These are phyloP conservation scores for Peribolospora kevripleyi DNA, from an alignment of 768 basidiomycete genomes.

Conservation along the genomic window DNA sequence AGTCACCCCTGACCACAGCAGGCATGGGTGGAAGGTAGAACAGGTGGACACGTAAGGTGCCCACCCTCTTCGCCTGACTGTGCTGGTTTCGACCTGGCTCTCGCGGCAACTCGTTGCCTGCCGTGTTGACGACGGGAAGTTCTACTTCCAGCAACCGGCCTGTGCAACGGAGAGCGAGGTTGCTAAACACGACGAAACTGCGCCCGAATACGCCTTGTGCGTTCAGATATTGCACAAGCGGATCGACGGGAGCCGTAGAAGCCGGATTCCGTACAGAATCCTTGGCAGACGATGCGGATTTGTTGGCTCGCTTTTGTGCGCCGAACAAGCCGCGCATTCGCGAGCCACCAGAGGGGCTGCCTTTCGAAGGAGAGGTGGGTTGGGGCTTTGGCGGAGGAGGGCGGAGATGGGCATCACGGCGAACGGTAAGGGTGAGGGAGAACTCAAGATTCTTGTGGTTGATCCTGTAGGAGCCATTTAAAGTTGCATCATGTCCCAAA, in stretches of 20 bases:
- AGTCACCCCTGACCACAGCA: conserved; percentile 46
- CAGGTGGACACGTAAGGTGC: conserved; percentile 35
- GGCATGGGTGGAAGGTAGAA: conserved; percentile 73
- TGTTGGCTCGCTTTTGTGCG: too few species aligned
- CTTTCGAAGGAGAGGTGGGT: conserved; percentile 13
- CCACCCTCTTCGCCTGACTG: conserved; percentile 24
- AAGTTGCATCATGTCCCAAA: not conserved
- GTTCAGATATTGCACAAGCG: conserved; percentile 57
- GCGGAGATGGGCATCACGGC: conserved; percentile 30
- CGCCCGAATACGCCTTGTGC: conserved; percentile 70
- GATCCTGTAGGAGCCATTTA: conserved; percentile 28
- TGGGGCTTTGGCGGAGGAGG: conserved; percentile 25
- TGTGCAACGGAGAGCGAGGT: conserved; percentile 59
- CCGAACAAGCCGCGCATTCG: conserved; percentile 13
- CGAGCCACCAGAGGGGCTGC: conserved; percentile 22
- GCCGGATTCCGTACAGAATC: conserved; percentile 5
- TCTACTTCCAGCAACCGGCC: conserved; percentile 59
- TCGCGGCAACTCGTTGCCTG: too few species aligned
- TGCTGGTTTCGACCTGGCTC: too few species aligned
- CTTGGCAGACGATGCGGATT: not conserved
- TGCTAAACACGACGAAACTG: conserved; percentile 70
- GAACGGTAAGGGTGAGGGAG: conserved; percentile 65
- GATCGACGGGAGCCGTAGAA: conserved; percentile 24
- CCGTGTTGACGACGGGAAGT: conserved; percentile 26
- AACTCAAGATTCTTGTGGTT: conserved; percentile 90